These are phyloP conservation scores for Cyamopsis tetragonoloba DNA, from an alignment of 306 rosid species.

Conservation along the genomic window DNA sequence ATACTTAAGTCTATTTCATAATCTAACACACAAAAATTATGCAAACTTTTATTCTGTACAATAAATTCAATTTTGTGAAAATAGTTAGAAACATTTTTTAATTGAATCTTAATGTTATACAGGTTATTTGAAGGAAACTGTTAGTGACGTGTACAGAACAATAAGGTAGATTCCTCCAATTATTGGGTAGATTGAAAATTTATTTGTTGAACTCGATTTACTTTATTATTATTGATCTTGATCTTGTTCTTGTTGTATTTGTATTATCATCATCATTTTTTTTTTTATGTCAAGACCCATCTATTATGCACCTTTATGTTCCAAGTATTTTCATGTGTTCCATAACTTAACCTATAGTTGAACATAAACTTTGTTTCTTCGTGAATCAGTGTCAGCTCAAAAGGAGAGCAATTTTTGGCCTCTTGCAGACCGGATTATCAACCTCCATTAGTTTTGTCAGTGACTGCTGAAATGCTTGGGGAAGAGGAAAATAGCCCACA, in stretches of 20 bases:
- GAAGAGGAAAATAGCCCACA: slow-evolving; percentile 48
- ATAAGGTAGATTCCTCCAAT: slow-evolving; percentile 51
- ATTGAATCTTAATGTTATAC: slow-evolving; percentile 30
- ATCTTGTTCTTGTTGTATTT: no score
- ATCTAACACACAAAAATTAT: neutral
- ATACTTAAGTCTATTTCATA: neutral
- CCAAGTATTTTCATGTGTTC: slow-evolving; percentile 1
- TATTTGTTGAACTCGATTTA: slow-evolving; percentile 17
- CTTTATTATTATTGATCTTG: slow-evolving; percentile 4
- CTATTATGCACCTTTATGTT: slow-evolving; percentile 19
- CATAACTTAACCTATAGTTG: neutral
- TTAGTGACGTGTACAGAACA: slow-evolving; percentile 47
- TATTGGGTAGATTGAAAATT: slow-evolving; percentile 13
- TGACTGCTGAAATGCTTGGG: slow-evolving; percentile 66
- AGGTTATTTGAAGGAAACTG: slow-evolving; percentile 73
- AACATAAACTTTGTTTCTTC: slow-evolving; percentile 13
- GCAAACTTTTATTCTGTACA: neutral
- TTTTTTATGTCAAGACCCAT: neutral
- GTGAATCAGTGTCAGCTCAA: slow-evolving; percentile 56
- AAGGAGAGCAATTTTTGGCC: slow-evolving; percentile 64
- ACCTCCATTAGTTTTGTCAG: slow-evolving; percentile 61
- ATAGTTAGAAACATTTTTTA: slow-evolving; percentile 9
- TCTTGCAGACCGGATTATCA: slow-evolving; percentile 75
- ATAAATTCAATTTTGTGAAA: neutral
- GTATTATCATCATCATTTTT: no score